Base-by-base conservation (phyloP, 179 eudicot genomes). In the Drosera spatulata region DNA sequence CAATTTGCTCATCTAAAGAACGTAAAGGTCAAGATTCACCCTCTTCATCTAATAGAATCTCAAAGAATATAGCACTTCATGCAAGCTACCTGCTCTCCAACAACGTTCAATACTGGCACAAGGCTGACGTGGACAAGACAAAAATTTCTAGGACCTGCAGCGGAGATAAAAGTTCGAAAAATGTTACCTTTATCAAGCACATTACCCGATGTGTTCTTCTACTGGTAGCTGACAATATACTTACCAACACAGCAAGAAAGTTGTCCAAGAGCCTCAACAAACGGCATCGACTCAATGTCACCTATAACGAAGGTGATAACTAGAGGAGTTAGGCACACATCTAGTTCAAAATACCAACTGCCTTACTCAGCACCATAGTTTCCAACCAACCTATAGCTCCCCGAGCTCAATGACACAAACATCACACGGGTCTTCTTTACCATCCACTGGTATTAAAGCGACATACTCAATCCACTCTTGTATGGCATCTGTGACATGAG, bases 391-490 rank as follows among this genome's bases (percentile, higher is more conserved):
- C 99, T 60, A 94, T 86, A 13, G 97, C 87, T 66, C 97, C 97
- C 97, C 97, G 83, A 91, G 73, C 66, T 91, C 97, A 45, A 91
- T 83, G 63, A 91, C 96, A 80, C 97, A 91, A 60, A 91, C 94
- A 82, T 91, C 96, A 58, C 96, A 86, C 42, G 94, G 88, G 39
- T 88, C 96, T 45, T 87, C 91, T 62, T 71, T 74, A 51, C 97
- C 97, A 77, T 91, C 97, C 41, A 91, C 96, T 22, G 96, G 96
- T 59, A 83, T 70, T 60, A 74, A 63, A 22, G 97, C 94, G 59
- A 74, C 96, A 39, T 91, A 83, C 68, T 86, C 96, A 63, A 94
- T 94, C 99, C 99, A 90, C 5, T 87, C 94, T 70, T 85, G 99
- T 64, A 94, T 94, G 70, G 90, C 99, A 81, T 94, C 99, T 3